Conservation (phyloP, 805 yeast species). For the Isabelozyma pseudorhagii region DNA sequence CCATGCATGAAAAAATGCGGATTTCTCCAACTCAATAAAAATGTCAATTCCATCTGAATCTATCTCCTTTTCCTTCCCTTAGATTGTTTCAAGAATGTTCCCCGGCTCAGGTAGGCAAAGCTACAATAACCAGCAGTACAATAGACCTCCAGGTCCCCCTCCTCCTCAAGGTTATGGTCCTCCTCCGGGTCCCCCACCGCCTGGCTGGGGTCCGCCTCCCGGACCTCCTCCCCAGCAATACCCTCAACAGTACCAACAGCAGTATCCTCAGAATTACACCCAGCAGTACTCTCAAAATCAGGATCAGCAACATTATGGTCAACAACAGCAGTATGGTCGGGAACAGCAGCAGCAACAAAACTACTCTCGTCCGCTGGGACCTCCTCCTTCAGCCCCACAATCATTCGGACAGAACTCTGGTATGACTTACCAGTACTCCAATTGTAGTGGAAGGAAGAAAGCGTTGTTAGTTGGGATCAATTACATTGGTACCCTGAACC, state of each 20-base stretch:
- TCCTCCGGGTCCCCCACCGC: slow-evolving; percentile 17
- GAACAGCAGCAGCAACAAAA: slow-evolving; percentile 1
- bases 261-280: slow-evolving; percentile 5
- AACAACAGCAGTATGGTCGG: slow-evolving; percentile 1
- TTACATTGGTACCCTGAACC: slow-evolving; percentile 27
- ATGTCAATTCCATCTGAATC: not conserved
- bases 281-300: slow-evolving; percentile 5
- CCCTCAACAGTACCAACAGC: slow-evolving; percentile 1
- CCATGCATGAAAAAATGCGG: too few relatives aligned
- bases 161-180: slow-evolving; percentile 8
- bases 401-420: slow-evolving; percentile 31
- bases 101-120: slow-evolving; percentile 12
- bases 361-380: slow-evolving; percentile 9
- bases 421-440: slow-evolving; percentile 37
- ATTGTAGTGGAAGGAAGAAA: slow-evolving; percentile 34
- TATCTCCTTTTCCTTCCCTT: not conserved
- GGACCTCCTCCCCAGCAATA: slow-evolving; percentile 13
- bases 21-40: too few relatives aligned
- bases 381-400: slow-evolving; percentile 33
- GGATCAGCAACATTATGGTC: not conserved
- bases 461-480: slow-evolving; percentile 37
- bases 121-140: slow-evolving; percentile 2
- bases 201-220: slow-evolving; percentile 10
- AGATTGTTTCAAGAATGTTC: slow-evolving; percentile 4
- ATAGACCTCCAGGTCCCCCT: slow-evolving; percentile 15